A percentile compares a stretch with the other conserved stretches of the same genome.
Conservation (phyloP, 805 yeast species). For the Helenozyma baotianmanensis region DNA sequence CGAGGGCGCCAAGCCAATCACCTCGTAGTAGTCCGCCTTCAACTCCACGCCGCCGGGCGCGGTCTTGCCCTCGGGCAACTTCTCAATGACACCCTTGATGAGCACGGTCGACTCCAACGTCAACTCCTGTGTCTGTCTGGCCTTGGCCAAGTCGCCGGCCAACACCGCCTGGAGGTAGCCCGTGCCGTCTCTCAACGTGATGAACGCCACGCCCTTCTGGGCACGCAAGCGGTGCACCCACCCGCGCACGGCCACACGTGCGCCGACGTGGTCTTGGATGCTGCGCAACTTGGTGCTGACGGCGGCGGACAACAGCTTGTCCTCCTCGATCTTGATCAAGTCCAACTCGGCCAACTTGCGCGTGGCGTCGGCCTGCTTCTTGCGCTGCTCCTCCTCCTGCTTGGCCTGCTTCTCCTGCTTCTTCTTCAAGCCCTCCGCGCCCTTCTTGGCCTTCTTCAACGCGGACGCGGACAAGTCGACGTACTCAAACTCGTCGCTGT, state of each 20-base stretch:
- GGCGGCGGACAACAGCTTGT: slow-evolving; percentile 68
- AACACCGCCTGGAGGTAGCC: slow-evolving; percentile 87
- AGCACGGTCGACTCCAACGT: slow-evolving; percentile 85
- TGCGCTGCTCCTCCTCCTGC: slow-evolving; percentile 58
- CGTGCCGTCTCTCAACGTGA: slow-evolving; percentile 92
- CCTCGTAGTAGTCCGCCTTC: slow-evolving; percentile 81
- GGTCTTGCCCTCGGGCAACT: slow-evolving; percentile 90
- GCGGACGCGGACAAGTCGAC: slow-evolving; percentile 85
- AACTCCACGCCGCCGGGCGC: slow-evolving; percentile 98
- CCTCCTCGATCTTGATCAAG: slow-evolving; percentile 66
- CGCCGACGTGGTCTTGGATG: slow-evolving; percentile 51
- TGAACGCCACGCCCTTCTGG: slow-evolving; percentile 87
- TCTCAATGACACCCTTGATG: slow-evolving; percentile 73
- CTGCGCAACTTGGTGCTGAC: slow-evolving; percentile 58
- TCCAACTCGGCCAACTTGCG: slow-evolving; percentile 74
- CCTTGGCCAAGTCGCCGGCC: slow-evolving; percentile 87
- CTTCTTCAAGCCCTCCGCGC: slow-evolving; percentile 86
- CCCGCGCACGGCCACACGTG: slow-evolving; percentile 78
- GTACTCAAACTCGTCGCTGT: slow-evolving; percentile 47
- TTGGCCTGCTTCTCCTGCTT: slow-evolving; percentile 65
- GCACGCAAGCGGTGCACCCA: slow-evolving; percentile 95
- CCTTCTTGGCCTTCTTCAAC: slow-evolving; percentile 92
- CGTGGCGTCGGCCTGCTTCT: slow-evolving; percentile 53
- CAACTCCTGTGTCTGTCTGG: slow-evolving; percentile 76
- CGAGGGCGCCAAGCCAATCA: slow-evolving; percentile 90